Percentiles rank a stretch among this genome's conserved stretches.
phyloP scores from a whole-genome alignment of 176 grass and related monocot species.

The barley (Hordeum vulgare) region DNA sequence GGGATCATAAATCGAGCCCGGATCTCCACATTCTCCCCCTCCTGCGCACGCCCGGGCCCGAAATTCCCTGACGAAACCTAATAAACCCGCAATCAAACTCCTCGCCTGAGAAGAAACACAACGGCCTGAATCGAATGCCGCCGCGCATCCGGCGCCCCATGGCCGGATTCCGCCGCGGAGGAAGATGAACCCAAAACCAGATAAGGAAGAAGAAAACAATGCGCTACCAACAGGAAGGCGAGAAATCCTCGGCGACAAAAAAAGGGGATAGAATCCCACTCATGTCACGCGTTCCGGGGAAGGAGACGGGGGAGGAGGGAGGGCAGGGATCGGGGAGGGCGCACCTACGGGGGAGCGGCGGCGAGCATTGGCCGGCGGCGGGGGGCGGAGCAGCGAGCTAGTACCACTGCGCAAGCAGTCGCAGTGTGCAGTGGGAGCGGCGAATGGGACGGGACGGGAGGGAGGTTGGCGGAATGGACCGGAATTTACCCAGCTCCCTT shows the following conservation, averaged over 20 bases:
- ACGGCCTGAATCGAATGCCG: neutral
- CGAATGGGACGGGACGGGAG: neutral
- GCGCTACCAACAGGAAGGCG: neutral
- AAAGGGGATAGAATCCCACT: neutral
- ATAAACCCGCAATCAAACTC: neutral
- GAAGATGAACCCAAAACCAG: neutral
- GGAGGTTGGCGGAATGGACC: slow-evolving; percentile 2
- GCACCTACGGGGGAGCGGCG: slow-evolving; percentile 15
- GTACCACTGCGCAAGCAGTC: neutral
- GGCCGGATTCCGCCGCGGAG: neutral
- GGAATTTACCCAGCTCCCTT: neutral
- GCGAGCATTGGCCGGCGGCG: slow-evolving; percentile 9
- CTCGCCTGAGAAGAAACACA: neutral
- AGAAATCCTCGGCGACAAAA: neutral
- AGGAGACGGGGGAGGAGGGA: neutral
- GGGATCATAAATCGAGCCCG: slow-evolving; percentile 24
- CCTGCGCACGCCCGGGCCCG: neutral
- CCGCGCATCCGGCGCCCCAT: neutral
- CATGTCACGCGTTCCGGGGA: neutral
- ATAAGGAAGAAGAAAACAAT: neutral
- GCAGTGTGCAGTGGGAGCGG: slow-evolving; percentile 10
- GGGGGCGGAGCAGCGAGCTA: neutral
- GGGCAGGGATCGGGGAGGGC: neutral
- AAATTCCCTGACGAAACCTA: slow-evolving; percentile 7
- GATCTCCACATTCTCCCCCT: neutral